These are phyloP conservation scores for Alternaria sp. DNA, from an alignment of 2,329 filamentous ascomycete species.

Conservation along the genomic window DNA sequence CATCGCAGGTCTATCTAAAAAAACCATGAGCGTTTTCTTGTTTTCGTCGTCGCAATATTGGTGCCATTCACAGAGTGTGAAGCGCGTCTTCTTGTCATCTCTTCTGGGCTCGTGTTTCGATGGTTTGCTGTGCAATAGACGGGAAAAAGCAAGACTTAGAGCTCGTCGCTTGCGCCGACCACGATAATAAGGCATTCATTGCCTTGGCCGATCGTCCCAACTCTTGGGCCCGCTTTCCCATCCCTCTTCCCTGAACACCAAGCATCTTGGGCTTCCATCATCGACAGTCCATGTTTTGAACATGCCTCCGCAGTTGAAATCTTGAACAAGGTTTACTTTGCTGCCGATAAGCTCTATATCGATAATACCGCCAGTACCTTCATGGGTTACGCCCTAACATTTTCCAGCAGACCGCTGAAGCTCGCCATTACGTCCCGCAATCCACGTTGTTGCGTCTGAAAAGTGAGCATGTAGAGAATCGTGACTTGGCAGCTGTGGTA, in stretches of 20 bases:
- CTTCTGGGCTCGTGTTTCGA: not conserved
- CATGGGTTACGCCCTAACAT: conserved; percentile 75
- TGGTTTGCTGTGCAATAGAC: not conserved
- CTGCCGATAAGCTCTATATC: conserved; percentile 72
- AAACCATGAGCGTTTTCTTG: not conserved
- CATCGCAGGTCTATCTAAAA: not conserved
- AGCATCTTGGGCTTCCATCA: conserved; percentile 64
- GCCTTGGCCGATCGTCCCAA: conserved; percentile 3
- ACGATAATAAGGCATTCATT: not conserved
- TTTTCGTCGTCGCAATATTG: not conserved
- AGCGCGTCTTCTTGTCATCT: not conserved
- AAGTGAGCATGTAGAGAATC: conserved; percentile 65
- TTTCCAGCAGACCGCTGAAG: conserved; percentile 77
- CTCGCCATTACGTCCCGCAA: conserved; percentile 76
- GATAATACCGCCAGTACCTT: conserved; percentile 87
- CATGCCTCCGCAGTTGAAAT: conserved; percentile 89
- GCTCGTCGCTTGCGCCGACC: not conserved
- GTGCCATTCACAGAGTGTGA: not conserved
- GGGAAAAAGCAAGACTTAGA: not conserved
- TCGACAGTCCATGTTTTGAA: conserved; percentile 80
- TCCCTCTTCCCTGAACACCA: conserved; percentile 63
- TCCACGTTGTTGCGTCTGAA: conserved; percentile 66
- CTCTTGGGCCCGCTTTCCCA: conserved; percentile 37
- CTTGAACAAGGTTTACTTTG: conserved; percentile 69
- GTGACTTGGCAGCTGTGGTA: conserved; percentile 75